Evolutionary conservation across 83 land plant genomes (phyloP), one percentile per base, ranked within the genome.

Genomic region (Picea abies): DNA sequence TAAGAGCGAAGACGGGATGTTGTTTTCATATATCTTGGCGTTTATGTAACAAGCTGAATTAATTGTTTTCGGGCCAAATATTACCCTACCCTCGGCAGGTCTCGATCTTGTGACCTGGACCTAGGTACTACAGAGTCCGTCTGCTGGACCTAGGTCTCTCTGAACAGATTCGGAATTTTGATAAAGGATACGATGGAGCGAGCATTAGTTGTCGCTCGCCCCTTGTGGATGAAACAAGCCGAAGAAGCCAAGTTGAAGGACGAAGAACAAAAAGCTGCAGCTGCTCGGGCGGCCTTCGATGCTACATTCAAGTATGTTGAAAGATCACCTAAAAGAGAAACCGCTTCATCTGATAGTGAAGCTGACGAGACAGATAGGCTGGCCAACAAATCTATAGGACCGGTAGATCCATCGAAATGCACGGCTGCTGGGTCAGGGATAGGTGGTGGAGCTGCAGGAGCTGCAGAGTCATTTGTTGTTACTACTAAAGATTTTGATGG

Each of bases 181-280:
- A 12, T 12, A 56, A 56, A 47, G 15, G 58, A 11, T 83, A 92
- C 87, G 94, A 90, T 91, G 77, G 95, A 92, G 81, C 86, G 91
- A 16, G 90, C 81, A 12, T 79, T 82, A 23, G 87, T 86, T n/a
- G 84, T 82, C 7, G 83, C 89, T 16, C 90, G 91, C 70, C 92
- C 99, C 19, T 80, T 95, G 37, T 97, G 99, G 99, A 83, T 93
- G 93, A 95, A 92, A 86, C 98, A 95, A 82, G 99, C 99, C n/a
- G 99, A 97, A 85, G 99, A 97, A 85, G 99, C 99, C 49, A 94
- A 90, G 84, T 70, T 95, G 68, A 97, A 95, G 85, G 93, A 91
- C 68, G 96, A 97, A 72, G 98, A 97, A 76, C 95, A 95, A 86
- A 97, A 92, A 85, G 92, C 90, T 5, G 99, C 99, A 3, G 99